A percentile compares a stretch with the other conserved stretches of the same genome.
Evolutionary conservation across 1,284 basidiomycete genomes (phyloP).

Genomic region (Microbotryum lychnidis-dioicae): DNA sequence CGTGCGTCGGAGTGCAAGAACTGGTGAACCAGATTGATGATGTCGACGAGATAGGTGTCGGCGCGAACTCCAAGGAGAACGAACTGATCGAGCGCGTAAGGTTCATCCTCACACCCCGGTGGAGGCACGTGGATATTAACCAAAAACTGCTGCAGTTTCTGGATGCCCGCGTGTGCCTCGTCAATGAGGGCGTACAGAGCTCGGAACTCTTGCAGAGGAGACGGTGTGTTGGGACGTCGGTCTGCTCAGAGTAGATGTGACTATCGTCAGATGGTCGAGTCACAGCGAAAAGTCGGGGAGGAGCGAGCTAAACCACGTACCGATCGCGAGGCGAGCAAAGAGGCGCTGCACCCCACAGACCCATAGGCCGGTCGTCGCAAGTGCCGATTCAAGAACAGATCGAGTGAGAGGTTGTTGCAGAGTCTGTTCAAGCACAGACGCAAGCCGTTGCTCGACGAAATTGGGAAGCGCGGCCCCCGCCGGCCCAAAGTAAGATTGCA

Average conservation of each 20-base stretch:
- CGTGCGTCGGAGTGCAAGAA: constrained; percentile 8
- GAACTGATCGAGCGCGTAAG: constrained; percentile 23
- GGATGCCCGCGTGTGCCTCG: constrained; percentile 20
- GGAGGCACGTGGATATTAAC: constrained; percentile 16
- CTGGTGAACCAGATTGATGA: constrained; percentile 18
- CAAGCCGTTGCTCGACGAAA: constrained; percentile 12
- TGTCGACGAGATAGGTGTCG: constrained; percentile 22
- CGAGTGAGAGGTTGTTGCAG: constrained; percentile 7
- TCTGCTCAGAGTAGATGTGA: background rate
- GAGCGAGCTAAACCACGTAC: background rate
- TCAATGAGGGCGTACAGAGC: constrained; percentile 24
- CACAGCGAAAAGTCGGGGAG: background rate
- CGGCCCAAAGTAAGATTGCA: constrained; percentile 13
- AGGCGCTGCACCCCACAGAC: constrained; percentile 15
- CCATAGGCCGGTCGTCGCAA: constrained; percentile 14
- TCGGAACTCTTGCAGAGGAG: constrained; percentile 13
- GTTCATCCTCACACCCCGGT: constrained; percentile 9
- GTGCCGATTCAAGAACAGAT: constrained; percentile 5
- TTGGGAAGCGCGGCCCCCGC: constrained; percentile 20
- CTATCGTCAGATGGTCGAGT: background rate
- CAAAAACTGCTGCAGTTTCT: constrained; percentile 23
- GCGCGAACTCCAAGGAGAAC: constrained; percentile 24
- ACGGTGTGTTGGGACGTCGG: constrained; percentile 8
- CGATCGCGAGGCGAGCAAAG: constrained; percentile 17
- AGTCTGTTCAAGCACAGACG: constrained; percentile 6